Percentiles rank a stretch among this genome's conserved stretches.
phyloP scores from a whole-genome alignment of 495 filamentous ascomycete genomes.

The Penicillium verhagenii region DNA sequence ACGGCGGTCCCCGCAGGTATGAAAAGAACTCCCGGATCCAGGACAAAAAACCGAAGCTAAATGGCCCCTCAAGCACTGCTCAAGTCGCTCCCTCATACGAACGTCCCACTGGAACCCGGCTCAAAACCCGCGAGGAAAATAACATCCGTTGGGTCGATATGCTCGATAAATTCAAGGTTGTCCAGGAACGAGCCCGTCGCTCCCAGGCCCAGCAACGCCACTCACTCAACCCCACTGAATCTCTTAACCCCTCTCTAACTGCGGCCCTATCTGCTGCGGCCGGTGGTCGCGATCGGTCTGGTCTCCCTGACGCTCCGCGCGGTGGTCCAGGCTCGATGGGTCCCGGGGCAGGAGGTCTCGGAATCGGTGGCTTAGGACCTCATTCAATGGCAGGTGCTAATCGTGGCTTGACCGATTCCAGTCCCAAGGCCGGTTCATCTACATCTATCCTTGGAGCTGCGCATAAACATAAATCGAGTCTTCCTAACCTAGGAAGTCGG shows the following conservation, averaged over 20 bases:
- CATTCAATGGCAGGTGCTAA: slow-evolving; percentile 7
- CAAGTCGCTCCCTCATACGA: slow-evolving; percentile 47
- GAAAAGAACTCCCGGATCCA: slow-evolving; percentile 29
- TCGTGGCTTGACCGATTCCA: not conserved
- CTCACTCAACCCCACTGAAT: slow-evolving; percentile 25
- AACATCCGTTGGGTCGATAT: slow-evolving; percentile 89
- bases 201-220: slow-evolving; percentile 40
- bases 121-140: slow-evolving; percentile 81
- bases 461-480: slow-evolving; percentile 60
- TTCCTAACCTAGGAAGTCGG: slow-evolving; percentile 65
- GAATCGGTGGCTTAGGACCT: slow-evolving; percentile 14
- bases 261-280: slow-evolving; percentile 35
- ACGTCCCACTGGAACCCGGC: slow-evolving; percentile 62
- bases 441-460: slow-evolving; percentile 37
- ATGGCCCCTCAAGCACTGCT: slow-evolving; percentile 12
- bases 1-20: slow-evolving; percentile 80
- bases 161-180: slow-evolving; percentile 89
- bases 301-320: slow-evolving; percentile 42
- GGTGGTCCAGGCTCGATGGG: slow-evolving; percentile 21
- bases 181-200: slow-evolving; percentile 76
- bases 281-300: slow-evolving; percentile 38
- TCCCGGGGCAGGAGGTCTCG: slow-evolving; percentile 1
- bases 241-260: slow-evolving; percentile 25
- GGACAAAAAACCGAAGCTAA: slow-evolving; percentile 7
- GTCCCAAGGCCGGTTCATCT: slow-evolving; percentile 15